Conservation (phyloP, 305 asterid species). For the Fraxinus nigra region DNA sequence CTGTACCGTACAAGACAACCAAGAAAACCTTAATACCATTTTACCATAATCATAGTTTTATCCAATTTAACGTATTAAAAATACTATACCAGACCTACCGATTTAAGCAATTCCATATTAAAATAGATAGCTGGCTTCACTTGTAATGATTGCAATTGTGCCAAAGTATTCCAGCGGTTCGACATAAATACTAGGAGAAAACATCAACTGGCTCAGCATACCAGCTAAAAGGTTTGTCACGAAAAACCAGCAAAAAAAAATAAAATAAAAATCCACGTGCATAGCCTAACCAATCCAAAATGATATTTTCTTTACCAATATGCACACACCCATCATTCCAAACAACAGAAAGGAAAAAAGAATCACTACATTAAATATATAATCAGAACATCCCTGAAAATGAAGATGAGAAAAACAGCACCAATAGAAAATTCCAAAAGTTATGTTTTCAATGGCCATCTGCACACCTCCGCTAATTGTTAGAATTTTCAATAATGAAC, state of each 20-base stretch:
- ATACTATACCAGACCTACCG: neutral
- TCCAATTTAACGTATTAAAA: neutral
- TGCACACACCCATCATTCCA: slow-evolving; percentile 26
- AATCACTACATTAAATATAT: slow-evolving; percentile 19
- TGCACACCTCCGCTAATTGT: neutral
- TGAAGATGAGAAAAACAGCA: slow-evolving; percentile 1
- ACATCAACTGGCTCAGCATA: neutral
- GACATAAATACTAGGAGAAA: neutral
- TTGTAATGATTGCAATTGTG: neutral
- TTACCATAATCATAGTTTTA: neutral
- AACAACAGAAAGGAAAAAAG: slow-evolving; percentile 29
- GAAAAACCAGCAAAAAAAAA: neutral
- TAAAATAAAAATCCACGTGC: neutral
- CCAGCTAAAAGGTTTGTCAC: neutral
- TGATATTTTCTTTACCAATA: neutral
- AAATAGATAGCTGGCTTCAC: neutral
- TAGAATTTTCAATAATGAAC: slow-evolving; percentile 5
- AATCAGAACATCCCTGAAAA: slow-evolving; percentile 12
- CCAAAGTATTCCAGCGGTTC: neutral
- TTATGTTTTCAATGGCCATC: slow-evolving; percentile 13
- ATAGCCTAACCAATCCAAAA: neutral
- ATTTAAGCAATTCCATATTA: neutral
- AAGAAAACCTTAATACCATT: neutral
- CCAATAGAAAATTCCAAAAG: neutral
- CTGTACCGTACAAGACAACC: neutral